phyloP scores from a whole-genome alignment of 148 eudicot genomes.

The Agrostemma githago region DNA sequence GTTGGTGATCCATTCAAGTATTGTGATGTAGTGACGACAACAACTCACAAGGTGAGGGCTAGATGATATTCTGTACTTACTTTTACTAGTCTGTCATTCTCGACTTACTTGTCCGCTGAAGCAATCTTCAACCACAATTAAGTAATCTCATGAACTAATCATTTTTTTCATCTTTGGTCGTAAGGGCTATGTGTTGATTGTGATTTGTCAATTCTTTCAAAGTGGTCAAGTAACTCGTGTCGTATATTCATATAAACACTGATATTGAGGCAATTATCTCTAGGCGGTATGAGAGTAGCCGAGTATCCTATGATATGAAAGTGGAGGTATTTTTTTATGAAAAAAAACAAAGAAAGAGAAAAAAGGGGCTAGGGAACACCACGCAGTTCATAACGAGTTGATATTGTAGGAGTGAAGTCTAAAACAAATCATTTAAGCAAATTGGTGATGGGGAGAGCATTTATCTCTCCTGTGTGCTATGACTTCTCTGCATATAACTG shows the following conservation, averaged over 20 bases:
- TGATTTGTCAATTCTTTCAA: no score
- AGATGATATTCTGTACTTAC: neutral
- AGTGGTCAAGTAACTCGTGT: no score
- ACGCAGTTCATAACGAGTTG: neutral
- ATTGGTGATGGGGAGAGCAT: neutral
- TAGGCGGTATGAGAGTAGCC: neutral
- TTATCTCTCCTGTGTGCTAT: neutral
- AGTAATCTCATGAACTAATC: neutral
- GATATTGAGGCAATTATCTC: neutral
- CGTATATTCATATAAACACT: neutral
- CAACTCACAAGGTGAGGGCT: constrained; percentile 69
- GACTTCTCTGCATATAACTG: constrained; percentile 5
- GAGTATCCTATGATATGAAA: neutral
- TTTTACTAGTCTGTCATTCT: neutral
- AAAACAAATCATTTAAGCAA: neutral
- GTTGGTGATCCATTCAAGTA: constrained; percentile 81
- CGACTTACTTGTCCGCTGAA: neutral
- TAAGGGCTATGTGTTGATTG: no score
- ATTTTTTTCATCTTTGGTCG: neutral
- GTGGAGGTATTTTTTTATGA: no score
- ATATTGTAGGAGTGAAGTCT: neutral
- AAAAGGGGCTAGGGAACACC: no score
- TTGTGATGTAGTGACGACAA: constrained; percentile 87
- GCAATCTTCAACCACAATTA: neutral
- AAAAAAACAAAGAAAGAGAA: neutral